phyloP scores from a whole-genome alignment of 768 basidiomycete genomes.

The Ramaria rubella region DNA sequence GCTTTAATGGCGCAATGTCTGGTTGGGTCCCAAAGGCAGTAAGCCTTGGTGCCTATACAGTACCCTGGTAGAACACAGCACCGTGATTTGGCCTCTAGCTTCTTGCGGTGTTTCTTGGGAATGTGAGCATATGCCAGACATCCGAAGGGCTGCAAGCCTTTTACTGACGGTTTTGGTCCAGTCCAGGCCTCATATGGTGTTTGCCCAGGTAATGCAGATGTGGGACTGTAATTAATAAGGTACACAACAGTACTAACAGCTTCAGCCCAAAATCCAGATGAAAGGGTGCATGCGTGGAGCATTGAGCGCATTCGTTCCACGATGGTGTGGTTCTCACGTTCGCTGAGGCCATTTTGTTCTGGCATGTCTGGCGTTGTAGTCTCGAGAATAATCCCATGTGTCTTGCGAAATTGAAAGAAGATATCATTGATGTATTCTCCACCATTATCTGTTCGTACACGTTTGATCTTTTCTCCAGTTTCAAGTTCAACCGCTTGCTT shows the following conservation, averaged over 20 bases:
- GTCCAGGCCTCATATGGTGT: no score
- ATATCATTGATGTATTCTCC: slow-evolving; percentile 17
- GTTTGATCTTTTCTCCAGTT: slow-evolving; percentile 15
- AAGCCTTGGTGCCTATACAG: no score
- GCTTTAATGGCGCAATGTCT: background rate
- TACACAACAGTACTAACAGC: slow-evolving; percentile 11
- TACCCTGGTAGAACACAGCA: background rate
- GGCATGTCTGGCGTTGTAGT: slow-evolving; percentile 11
- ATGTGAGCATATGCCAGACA: background rate
- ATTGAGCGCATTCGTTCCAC: slow-evolving; percentile 14
- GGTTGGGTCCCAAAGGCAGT: no score
- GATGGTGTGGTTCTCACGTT: no score
- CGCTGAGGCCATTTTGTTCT: slow-evolving; percentile 24
- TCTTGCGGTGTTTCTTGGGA: background rate
- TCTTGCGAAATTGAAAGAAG: background rate
- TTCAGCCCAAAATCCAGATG: slow-evolving; percentile 15
- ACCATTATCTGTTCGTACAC: slow-evolving; percentile 19
- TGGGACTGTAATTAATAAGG: slow-evolving; percentile 15
- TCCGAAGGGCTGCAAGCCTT: background rate
- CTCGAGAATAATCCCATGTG: slow-evolving; percentile 13
- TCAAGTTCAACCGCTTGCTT: slow-evolving; percentile 10
- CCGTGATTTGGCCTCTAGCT: background rate
- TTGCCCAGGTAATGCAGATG: background rate
- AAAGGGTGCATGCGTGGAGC: slow-evolving; percentile 10
- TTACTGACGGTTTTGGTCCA: background rate